Base-by-base conservation (phyloP, 805 yeast species). In the Nakazawaea molendinolei region DNA sequence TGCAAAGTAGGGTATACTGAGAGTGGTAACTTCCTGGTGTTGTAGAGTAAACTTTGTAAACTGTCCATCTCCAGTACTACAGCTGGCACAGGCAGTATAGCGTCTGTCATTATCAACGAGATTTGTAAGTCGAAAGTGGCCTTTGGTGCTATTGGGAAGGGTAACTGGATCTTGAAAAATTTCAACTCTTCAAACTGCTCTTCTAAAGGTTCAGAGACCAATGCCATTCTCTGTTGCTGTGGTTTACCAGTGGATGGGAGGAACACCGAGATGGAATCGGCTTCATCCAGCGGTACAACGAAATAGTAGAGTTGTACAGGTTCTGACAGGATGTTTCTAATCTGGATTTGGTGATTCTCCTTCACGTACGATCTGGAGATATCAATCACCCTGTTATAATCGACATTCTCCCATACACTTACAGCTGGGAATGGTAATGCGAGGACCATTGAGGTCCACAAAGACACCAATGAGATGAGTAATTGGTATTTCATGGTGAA, bases 91-190 rank as follows among this genome's bases (percentile, higher is more conserved):
- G 97, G 86, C 34, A 47, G 42, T 32, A 79, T 49, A 23, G 61
- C 53, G 39, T 67, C 63, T 22, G 73, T 65, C 39, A 71, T 61
- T 2, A 74, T 71, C 42, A 67, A 58, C 22, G 73, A 65, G 13
- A 79, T 58, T 25, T 61, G 57, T 30, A 90, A 50, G 24, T 67
- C 62, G 31, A 67, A 54, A 22, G 60, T 58, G 17, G 76, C 68
- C 23, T 76, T 74, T 19, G 94, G 84, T 8, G 80, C 70, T 38
- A 89, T 60, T 26, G 92, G 83, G 30, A 65, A 63, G 9, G 85
- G 83, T 34, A 87, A 60, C 23, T 51, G 54, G 21, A 86, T 42
- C 39, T 61, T 56, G 54, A 71, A 78, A 51, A 64, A 70, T 20
- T 52, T 54, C 35, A 63, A 50, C 8, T 34, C 40, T 7, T 44